Evolutionary conservation across 768 basidiomycete species (phyloP), one percentile per base, ranked within the genome.

Genomic region (Termitomyces titanicus): DNA sequence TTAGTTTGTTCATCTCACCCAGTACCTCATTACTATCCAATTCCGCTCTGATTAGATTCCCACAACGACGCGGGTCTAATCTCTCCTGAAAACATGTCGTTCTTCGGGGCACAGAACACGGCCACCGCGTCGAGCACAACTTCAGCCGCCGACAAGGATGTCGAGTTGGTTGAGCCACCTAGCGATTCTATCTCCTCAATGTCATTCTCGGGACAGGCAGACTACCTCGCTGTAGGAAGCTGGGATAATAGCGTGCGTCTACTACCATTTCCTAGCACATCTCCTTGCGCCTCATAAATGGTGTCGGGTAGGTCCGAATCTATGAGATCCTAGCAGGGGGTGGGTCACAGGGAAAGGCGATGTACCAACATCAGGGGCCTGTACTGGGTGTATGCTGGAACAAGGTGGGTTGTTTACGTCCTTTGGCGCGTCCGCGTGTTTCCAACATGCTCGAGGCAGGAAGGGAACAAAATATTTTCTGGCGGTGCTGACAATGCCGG

Each of bases 401-500:
- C 72, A 92, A 90, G 72, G 94, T 90, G 58, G 58, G 82, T 70
- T 33, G 15, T 40, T 49, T 27, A 49, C 47, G 38, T 13, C 47
- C 18, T 27, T 33, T 37, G 27, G 46, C 47, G 35, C 46, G 37
- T 47, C 53, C 25, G 40, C 49, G 24, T 57, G 45, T 50, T 54
- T 25, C 27, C 58, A 54, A 55, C 44, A 25, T 35, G 35, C 45
- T 20, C 37, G 39, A 59, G 31, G 31, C 60, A 96, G 94, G 90
- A 94, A 54, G 95, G 95, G 18, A 88, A 83, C 64, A 93, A 94
- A 74, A 78, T 95, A 35, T 83, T 97, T 60, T 97, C 94, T 12
- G 92, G 89, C 5, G 95, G 96, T 46, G 91, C 91, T 8, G 96
- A 99, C 76, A 97, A 98, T 69, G 89, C 92, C 0, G 96, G 84